Base-by-base conservation (phyloP, 2,329 filamentous ascomycete species). In the Calonectria hawksworthii region DNA sequence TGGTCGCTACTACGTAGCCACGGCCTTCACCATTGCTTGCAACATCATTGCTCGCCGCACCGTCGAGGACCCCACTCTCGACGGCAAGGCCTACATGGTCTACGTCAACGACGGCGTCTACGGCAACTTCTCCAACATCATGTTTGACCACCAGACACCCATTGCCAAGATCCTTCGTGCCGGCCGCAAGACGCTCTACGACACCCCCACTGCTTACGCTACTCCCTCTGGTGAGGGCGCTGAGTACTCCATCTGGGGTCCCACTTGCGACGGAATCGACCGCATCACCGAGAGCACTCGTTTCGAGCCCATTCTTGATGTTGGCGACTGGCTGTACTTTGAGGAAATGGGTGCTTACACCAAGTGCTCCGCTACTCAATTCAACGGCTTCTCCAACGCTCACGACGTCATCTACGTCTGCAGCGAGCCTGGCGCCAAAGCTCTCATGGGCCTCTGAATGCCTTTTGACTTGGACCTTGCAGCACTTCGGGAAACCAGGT, bases 301-400 rank as follows among this genome's bases (percentile, higher is more conserved):
- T 76, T 95, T 98, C 82, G 88, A 92, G 41, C 92, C 94, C 68
- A 90, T 94, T 63, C 88, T 99, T 54, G 93, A 98, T 83, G 95
- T 98, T 10, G 97, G 97, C 68, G 97, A 99, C 85, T 99, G 97
- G 97, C 90, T 99, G 70, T 99, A 98, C 88, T 99, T 99, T 86
- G 95, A 98, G 87, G 93, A 98, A 76, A 99, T 99, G 97, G 97
- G 97, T 70, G 96, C 97, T 30, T 99, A 99, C 86, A 99, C 97
- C 80, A 98, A 96, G 90, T 99, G 96, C 90, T 98, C 96, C 74
- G 96, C 97, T 77, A 99, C 97, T 72, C 93, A 94, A 83, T 99
- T 99, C 93, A 99, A 99, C 81, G 97, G 97, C 77, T 99, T 99
- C 87, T 94, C 93, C 70, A 95, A 99, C 86, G 90, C 93, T 80